A percentile compares a stretch with the other conserved stretches of the same genome.
Evolutionary conservation across 2,329 filamentous ascomycete genomes (phyloP).

Genomic region (Tricladium varicosporioides): DNA sequence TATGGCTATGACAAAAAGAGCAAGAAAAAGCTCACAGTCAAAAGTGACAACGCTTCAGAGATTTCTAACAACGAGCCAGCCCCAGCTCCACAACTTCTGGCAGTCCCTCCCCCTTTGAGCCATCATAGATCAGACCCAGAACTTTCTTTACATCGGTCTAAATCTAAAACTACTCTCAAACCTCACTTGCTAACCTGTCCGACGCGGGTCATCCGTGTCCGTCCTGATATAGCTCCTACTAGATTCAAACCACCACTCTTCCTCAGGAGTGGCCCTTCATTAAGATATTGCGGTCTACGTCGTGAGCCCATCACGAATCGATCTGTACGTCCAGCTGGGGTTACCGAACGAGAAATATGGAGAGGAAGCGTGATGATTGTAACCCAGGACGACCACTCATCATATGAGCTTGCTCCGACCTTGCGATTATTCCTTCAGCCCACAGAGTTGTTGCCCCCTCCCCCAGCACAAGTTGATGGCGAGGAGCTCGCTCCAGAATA

Average conservation of each 20-base stretch:
- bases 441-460: conserved; percentile 76
- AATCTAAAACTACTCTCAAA: conserved; percentile 8
- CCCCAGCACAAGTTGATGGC: conserved; percentile 65
- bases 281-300: conserved; percentile 85
- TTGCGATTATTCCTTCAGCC: conserved; percentile 85
- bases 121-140: not conserved
- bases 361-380: conserved; percentile 95
- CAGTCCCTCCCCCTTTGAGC: not conserved
- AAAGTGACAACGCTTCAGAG: not conserved
- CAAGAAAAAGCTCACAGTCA: conserved; percentile 7
- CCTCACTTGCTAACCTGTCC: conserved; percentile 35
- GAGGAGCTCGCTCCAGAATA: conserved; percentile 74
- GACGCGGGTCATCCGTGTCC: conserved; percentile 37
- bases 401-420: conserved; percentile 77
- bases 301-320: conserved; percentile 49
- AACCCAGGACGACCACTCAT: conserved; percentile 78
- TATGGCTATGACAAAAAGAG: conserved; percentile 9
- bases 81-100: not conserved
- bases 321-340: conserved; percentile 35
- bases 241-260: conserved; percentile 81
- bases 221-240: conserved; percentile 47
- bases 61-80: not conserved
- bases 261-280: conserved; percentile 83
- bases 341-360: conserved; percentile 74
- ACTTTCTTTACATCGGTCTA: conserved; percentile 3